Evolutionary conservation across 768 basidiomycete species (phyloP).

Genomic region (Trametes gibbosa): DNA sequence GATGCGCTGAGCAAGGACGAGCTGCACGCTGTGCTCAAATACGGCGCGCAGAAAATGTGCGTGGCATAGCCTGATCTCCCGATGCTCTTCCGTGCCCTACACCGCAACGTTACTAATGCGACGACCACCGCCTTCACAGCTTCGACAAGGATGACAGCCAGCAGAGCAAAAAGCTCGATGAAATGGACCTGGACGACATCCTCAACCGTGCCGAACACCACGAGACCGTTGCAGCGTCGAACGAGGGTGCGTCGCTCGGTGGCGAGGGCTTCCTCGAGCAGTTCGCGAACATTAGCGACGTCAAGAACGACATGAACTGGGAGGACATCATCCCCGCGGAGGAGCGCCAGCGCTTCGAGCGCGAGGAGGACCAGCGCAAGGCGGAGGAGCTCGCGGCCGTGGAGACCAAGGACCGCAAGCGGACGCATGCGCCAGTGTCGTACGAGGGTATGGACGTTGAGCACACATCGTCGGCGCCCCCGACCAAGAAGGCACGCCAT

Average conservation of each 20-base stretch:
- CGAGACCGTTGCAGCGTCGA: constrained; percentile 82
- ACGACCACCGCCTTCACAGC: constrained; percentile 38
- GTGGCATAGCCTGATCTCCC: constrained; percentile 26
- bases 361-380: constrained; percentile 74
- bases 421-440: constrained; percentile 80
- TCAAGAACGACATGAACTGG: constrained; percentile 99
- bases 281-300: constrained; percentile 94
- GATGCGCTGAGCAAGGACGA: constrained; percentile 94
- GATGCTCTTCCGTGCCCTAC: background rate
- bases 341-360: constrained; percentile 80
- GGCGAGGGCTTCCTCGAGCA: constrained; percentile 95
- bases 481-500: constrained; percentile 71
- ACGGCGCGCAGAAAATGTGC: constrained; percentile 96
- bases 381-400: constrained; percentile 68
- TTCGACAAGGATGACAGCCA: constrained; percentile 96
- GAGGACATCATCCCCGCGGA: constrained; percentile 98
- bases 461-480: constrained; percentile 57
- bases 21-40: constrained; percentile 95
- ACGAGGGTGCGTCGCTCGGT: constrained; percentile 90
- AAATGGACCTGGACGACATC: constrained; percentile 99
- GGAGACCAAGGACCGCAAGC: constrained; percentile 74
- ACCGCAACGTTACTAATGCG: constrained; percentile 11
- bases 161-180: constrained; percentile 94
- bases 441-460: constrained; percentile 95
- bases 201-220: constrained; percentile 95